phyloP scores from a whole-genome alignment of 495 filamentous ascomycete species.

The Aspergillus steynii region DNA sequence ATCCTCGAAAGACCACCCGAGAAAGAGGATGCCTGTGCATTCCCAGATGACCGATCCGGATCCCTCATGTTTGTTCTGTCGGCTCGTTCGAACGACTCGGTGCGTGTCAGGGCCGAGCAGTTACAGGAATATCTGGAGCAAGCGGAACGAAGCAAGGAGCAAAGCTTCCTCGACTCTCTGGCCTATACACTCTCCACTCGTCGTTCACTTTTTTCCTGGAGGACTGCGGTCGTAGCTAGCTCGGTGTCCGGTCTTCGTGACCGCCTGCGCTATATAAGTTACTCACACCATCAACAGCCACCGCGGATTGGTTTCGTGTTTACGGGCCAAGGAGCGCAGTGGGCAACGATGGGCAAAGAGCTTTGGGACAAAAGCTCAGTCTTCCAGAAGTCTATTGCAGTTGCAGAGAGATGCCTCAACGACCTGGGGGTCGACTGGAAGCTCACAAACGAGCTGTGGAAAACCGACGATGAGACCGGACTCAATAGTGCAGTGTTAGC shows the following conservation, averaged over 20 bases:
- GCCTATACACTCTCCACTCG: background rate
- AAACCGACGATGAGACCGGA: slow-evolving; percentile 15
- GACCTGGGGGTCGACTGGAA: slow-evolving; percentile 11
- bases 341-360: slow-evolving; percentile 33
- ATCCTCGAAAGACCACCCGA: slow-evolving; percentile 30
- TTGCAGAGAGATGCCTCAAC: slow-evolving; percentile 11
- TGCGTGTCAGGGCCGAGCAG: background rate
- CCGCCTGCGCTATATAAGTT: background rate
- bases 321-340: slow-evolving; percentile 46
- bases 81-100: background rate
- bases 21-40: slow-evolving; percentile 14
- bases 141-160: background rate
- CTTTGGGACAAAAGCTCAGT: slow-evolving; percentile 23
- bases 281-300: background rate
- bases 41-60: slow-evolving; percentile 8
- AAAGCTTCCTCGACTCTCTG: background rate
- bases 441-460: slow-evolving; percentile 7
- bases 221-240: background rate
- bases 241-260: background rate
- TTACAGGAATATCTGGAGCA: background rate
- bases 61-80: background rate
- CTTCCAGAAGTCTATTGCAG: slow-evolving; percentile 18
- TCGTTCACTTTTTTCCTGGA: background rate
- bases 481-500: background rate
- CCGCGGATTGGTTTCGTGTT: slow-evolving; percentile 27